phyloP scores from a whole-genome alignment of 306 rosid genomes.

The Quercus ilex region DNA sequence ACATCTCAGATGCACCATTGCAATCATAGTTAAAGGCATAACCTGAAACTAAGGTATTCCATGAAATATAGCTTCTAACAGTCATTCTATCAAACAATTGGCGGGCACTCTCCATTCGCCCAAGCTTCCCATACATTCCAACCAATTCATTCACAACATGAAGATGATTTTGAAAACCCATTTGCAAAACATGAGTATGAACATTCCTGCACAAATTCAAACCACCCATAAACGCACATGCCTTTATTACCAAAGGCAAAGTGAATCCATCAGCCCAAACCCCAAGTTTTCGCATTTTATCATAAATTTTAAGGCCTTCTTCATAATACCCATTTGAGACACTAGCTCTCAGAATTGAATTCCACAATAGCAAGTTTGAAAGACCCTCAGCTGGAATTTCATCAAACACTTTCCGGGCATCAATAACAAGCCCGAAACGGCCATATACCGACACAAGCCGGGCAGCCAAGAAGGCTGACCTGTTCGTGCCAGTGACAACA shows the following conservation, averaged over 20 bases:
- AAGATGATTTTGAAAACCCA: slow-evolving; percentile 65
- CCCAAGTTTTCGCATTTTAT: slow-evolving; percentile 59
- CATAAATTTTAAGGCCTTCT: slow-evolving; percentile 41
- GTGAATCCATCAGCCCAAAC: slow-evolving; percentile 75
- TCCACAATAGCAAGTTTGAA: slow-evolving; percentile 56
- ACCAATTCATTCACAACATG: slow-evolving; percentile 62
- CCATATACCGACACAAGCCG: slow-evolving; percentile 51
- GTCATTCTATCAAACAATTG: slow-evolving; percentile 57
- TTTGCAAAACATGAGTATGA: slow-evolving; percentile 51
- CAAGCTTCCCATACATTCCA: slow-evolving; percentile 65
- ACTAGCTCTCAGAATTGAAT: slow-evolving; percentile 69
- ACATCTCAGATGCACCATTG: slow-evolving; percentile 54
- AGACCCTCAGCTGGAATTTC: slow-evolving; percentile 25
- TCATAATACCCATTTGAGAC: slow-evolving; percentile 50
- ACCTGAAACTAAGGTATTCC: slow-evolving; percentile 71
- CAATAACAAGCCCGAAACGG: slow-evolving; percentile 33
- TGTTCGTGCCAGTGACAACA: slow-evolving; percentile 26
- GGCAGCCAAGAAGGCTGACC: slow-evolving; percentile 55
- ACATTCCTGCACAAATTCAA: slow-evolving; percentile 37
- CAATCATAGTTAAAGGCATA: slow-evolving; percentile 62
- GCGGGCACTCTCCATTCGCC: slow-evolving; percentile 48
- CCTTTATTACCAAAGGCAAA: slow-evolving; percentile 57
- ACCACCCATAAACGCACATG: slow-evolving; percentile 36
- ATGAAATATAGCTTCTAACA: slow-evolving; percentile 54
- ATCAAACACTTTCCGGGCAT: slow-evolving; percentile 52